Evolutionary conservation across 2,329 filamentous ascomycete species (phyloP), one percentile per base, ranked within the genome.

Genomic region (Trichoderma sp.): DNA sequence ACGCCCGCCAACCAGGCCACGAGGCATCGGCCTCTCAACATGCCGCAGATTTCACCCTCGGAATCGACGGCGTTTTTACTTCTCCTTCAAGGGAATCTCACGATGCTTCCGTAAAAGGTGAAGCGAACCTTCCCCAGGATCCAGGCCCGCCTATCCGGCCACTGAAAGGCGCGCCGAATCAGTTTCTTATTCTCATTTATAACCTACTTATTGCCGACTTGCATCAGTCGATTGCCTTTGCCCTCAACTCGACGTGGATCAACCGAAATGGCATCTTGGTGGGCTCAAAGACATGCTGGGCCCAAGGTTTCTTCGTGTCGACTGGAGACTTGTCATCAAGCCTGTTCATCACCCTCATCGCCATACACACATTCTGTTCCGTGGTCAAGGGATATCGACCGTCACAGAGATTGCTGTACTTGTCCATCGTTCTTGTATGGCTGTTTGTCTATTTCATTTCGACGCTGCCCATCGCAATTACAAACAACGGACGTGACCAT

Each of bases 181-280:
- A 92, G 77, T 91, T 92, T 74, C 83, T 92, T 33, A 81, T 92
- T 0, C 82, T 92, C 5, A 89, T 92, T 69, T 87, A 91, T 76
- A 92, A 92, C 75, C 84, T 92, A 0, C 81, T 92, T 5, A 79
- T 91, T 27, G 89, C 90, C 70, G 90, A 92, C 73, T 84, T 91
- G 68, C 87, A 90, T 74, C 90, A 92, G 74, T 84, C 87, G 8
- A 76, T 87, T 0, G 87, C 88, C 4, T 92, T 92, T 75, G 74
- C 90, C 55, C 81, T 92, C 60, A 91, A 89, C 71, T 83, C 85
- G 4, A 80, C 85, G 43, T 90, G 89, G 85, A 80, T 91, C 5
- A 76, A 78, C 1, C 76, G 80, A 16, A 82, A 90, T 75, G 82
- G 80, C 0, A 84, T 92, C 19, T 74, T 83, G 1, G 86, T 89